These are phyloP conservation scores for Knoxia roxburghii DNA, from an alignment of 257 asterid species.

Conservation along the genomic window DNA sequence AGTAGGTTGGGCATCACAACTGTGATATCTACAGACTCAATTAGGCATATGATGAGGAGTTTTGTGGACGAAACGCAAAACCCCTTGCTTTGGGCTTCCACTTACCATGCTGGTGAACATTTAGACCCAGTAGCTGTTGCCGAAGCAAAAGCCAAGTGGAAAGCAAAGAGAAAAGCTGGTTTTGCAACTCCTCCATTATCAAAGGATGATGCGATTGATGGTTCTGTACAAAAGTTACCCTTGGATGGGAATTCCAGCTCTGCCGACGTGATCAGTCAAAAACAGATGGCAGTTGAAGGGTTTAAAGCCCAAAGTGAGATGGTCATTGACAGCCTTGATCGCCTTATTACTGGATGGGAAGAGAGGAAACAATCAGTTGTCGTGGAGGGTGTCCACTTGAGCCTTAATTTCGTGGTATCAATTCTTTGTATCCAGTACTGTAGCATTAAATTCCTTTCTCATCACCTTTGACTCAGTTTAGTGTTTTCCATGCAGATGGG, in stretches of 20 bases:
- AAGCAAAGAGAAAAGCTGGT: conserved; percentile 68
- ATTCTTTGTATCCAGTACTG: conserved; percentile 1
- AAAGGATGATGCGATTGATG: conserved; percentile 36
- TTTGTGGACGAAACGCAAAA: conserved; percentile 86
- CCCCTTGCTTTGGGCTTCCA: conserved; percentile 98
- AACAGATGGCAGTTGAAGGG: conserved; percentile 97
- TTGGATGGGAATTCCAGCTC: conserved; percentile 40
- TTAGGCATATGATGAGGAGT: conserved; percentile 99
- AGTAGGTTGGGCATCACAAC: conserved; percentile 97
- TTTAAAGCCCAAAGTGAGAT: conserved; percentile 98
- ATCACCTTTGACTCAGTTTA: conserved; percentile 15
- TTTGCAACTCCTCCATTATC: conserved; percentile 39
- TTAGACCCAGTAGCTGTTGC: conserved; percentile 94
- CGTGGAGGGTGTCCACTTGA: conserved; percentile 97
- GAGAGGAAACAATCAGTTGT: conserved; percentile 93
- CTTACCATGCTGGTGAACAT: conserved; percentile 95
- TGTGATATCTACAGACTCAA: conserved; percentile 96
- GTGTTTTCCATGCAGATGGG: conserved; percentile 74
- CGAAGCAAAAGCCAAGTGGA: conserved; percentile 79
- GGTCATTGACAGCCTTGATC: conserved; percentile 98
- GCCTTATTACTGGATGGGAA: conserved; percentile 95
- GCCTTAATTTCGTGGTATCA: conserved; percentile 98
- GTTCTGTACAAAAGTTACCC: conserved; percentile 30
- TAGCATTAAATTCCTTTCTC: not conserved
- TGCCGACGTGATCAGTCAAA: conserved; percentile 58